phyloP scores from a whole-genome alignment of 2,329 filamentous ascomycete species.

The Rachicladosporium sp. region DNA sequence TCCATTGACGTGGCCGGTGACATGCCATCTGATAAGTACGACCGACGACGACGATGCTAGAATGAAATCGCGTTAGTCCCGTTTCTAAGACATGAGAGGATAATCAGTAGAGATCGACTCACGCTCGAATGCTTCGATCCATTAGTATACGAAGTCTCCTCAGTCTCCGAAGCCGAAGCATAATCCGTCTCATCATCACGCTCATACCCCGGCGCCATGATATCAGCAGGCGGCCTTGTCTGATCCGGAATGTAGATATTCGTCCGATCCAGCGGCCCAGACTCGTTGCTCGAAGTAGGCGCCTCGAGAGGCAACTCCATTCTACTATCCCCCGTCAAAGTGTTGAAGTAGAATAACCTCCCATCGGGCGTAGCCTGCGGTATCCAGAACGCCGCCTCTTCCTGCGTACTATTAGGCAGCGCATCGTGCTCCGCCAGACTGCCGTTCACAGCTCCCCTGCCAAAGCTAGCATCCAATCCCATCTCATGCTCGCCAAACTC shows the following conservation, averaged over 20 bases:
- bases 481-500: slow-evolving; percentile 45
- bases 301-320: slow-evolving; percentile 92
- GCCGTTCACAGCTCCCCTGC: slow-evolving; percentile 38
- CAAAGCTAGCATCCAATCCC: slow-evolving; percentile 24
- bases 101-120: slow-evolving; percentile 24
- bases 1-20: slow-evolving; percentile 87
- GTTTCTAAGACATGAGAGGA: not conserved
- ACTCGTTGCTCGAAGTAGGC: slow-evolving; percentile 66
- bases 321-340: slow-evolving; percentile 85
- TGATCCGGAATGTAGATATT: slow-evolving; percentile 82
- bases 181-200: slow-evolving; percentile 88
- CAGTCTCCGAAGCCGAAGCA: slow-evolving; percentile 70
- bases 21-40: slow-evolving; percentile 54
- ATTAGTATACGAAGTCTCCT: slow-evolving; percentile 62
- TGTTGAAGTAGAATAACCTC: slow-evolving; percentile 94
- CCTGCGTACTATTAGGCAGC: slow-evolving; percentile 51
- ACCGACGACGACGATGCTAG: slow-evolving; percentile 50
- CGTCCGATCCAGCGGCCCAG: slow-evolving; percentile 74
- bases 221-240: slow-evolving; percentile 76
- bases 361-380: slow-evolving; percentile 92
- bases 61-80: not conserved
- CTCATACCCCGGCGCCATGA: slow-evolving; percentile 73
- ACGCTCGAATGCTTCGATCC: slow-evolving; percentile 58
- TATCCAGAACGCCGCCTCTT: slow-evolving; percentile 94
- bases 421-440: slow-evolving; percentile 45